These are phyloP conservation scores for Eucalyptus guilfoylei DNA, from an alignment of 345 rosid genomes.

Conservation along the genomic window DNA sequence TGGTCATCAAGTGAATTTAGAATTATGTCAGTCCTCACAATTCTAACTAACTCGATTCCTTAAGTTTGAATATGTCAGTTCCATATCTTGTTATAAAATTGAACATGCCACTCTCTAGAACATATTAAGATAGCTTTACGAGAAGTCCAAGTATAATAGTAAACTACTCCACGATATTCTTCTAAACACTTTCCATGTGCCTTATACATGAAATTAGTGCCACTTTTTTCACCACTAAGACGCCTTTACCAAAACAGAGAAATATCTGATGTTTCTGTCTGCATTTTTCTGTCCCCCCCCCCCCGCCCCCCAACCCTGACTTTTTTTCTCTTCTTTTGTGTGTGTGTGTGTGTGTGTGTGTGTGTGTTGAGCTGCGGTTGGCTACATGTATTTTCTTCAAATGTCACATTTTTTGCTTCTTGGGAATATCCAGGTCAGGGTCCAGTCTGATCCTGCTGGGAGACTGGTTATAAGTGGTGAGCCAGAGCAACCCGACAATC, in stretches of 20 bases:
- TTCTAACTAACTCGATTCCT: not conserved
- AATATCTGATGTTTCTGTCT: not conserved
- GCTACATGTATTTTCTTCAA: not conserved
- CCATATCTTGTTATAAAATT: not conserved
- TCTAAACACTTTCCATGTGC: not conserved
- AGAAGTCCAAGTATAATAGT: not conserved
- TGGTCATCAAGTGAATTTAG: not conserved
- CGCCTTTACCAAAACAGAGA: not conserved
- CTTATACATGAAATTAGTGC: not conserved
- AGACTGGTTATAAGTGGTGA: conserved; percentile 57
- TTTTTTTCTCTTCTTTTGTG: not conserved
- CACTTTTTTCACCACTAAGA: not conserved
- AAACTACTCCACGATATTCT: not conserved
- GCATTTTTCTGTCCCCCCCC: not conserved
- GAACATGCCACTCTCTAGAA: not conserved
- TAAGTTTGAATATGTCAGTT: not conserved
- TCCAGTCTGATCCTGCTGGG: conserved; percentile 75
- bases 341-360: not conserved
- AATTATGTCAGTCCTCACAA: not conserved
- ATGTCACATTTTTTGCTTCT: not conserved
- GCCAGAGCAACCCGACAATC: conserved; percentile 56
- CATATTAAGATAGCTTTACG: not conserved
- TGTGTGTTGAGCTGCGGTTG: not conserved
- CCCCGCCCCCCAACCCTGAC: no score
- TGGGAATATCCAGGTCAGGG: conserved; percentile 40